A percentile compares a stretch with the other conserved stretches of the same genome.
Conservation (phyloP, 371 early-diverging fungal genomes). For the Globomyces sp. region DNA sequence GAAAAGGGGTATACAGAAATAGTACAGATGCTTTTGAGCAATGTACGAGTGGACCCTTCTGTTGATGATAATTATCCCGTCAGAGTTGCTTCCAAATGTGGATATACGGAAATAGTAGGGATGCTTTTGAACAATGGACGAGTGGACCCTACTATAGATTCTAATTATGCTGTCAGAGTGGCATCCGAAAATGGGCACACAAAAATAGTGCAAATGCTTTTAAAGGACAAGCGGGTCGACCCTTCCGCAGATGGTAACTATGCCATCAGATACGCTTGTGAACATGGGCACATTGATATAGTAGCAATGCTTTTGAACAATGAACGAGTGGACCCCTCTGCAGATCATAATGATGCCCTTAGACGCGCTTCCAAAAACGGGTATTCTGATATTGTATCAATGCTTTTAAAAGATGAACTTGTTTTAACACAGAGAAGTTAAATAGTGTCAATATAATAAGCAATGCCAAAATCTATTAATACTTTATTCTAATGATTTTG, state of each 20-base stretch:
- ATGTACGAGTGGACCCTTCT: not conserved
- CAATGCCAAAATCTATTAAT: not conserved
- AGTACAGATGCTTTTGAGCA: not conserved
- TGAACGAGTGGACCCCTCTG: not conserved
- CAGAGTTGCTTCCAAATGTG: not conserved
- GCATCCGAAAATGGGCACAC: not conserved
- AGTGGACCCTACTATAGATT: not conserved
- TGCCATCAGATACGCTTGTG: not conserved
- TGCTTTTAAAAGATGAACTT: not conserved
- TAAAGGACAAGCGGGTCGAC: not conserved
- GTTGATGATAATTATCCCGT: not conserved
- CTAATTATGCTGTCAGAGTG: not conserved
- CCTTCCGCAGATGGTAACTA: constrained; percentile 4
- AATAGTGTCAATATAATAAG: not conserved
- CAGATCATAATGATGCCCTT: not conserved
- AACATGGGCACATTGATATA: not conserved
- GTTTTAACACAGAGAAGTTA: not conserved
- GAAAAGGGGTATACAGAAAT: not conserved
- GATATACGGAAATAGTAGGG: constrained; percentile 10
- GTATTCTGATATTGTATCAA: too few species aligned
- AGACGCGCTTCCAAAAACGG: not conserved
- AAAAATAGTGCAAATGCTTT: not conserved
- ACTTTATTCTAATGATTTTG: too few species aligned
- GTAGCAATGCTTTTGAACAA: constrained; percentile 1
- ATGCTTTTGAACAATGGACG: constrained; percentile 7